Evolutionary conservation across 495 filamentous ascomycete genomes (phyloP), one percentile per base, ranked within the genome.

Genomic region (Penicillium daleae): DNA sequence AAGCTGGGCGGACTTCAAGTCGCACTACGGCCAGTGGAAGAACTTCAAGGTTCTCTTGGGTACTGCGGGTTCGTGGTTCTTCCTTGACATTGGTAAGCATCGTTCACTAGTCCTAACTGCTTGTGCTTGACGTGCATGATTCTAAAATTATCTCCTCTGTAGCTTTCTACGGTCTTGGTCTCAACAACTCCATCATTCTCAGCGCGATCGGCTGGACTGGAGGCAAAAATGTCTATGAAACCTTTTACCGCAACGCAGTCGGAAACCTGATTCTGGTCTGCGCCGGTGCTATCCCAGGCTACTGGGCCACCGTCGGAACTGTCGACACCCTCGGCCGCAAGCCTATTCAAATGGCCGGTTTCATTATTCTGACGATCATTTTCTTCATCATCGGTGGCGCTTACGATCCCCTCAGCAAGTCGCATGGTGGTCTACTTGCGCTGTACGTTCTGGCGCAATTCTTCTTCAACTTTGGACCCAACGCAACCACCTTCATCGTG

Each of bases 391-490:
- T 91, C 61, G 92, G 90, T 1, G 90, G 89, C 57, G 88, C 85
- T 4, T 95, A 83, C 40, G 40, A 71, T 8, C 64, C 75, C 78
- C 70, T 85, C 65, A 65, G 72, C 56, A 46, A 81, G 63, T 52
- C 82, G 67, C 26, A 79, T 50, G 70, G 77, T 62, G 78, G 78
- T 52, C 80, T 93, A 12, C 80, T 93, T 24, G 88, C 80, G n/a
- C 82, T 92, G 59, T 95, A 94, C 70, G 83, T 94, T 21, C 76
- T 95, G 3, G 87, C 88, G n/a, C 89, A 94, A 65, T 91, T 92
- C 79, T 93, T 92, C 80, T 94, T 94, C 84, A 93, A 94, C 78
- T 93, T 85, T 61, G 80, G 92, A 2, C 93, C 93, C 56, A 96
- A 96, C 75, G 82, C 90, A 2, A 96, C 91, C 22, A 96, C 92